Evolutionary conservation across 164 flowering plant genomes (phyloP).

Genomic region (Kingdonia uniflora): DNA sequence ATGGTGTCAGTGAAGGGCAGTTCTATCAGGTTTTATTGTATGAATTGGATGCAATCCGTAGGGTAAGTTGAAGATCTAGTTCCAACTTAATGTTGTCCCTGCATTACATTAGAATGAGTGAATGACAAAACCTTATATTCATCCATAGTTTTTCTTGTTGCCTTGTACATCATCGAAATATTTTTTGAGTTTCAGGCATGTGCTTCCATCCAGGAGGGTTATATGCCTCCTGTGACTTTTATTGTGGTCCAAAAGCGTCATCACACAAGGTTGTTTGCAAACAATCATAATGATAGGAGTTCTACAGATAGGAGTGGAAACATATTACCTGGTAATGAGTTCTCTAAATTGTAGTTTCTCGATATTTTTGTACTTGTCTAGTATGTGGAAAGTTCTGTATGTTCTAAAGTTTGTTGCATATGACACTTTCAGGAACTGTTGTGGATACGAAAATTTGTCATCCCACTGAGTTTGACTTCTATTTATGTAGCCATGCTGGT

Average conservation of each 20-base stretch:
- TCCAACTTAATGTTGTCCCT: no score
- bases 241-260: slow-evolving; percentile 65
- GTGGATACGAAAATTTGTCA: slow-evolving; percentile 87
- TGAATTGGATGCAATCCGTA: slow-evolving; percentile 85
- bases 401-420: not conserved
- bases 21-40: slow-evolving; percentile 77
- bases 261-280: slow-evolving; percentile 50
- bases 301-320: slow-evolving; percentile 54
- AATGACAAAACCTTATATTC: not conserved
- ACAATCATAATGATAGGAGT: slow-evolving; percentile 24
- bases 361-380: not conserved
- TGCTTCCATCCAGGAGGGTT: slow-evolving; percentile 42
- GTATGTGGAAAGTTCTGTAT: not conserved
- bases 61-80: slow-evolving; percentile 32
- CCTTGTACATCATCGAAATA: not conserved
- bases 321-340: slow-evolving; percentile 38
- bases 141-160: not conserved
- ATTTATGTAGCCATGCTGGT: slow-evolving; percentile 43
- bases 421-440: slow-evolving; percentile 48
- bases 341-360: no score
- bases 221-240: slow-evolving; percentile 56
- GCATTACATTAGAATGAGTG: not conserved
- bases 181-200: slow-evolving; percentile 30
- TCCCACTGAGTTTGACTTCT: slow-evolving; percentile 16
- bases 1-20: slow-evolving; percentile 89